Percentiles rank a stretch among this genome's conserved stretches.
phyloP scores from a whole-genome alignment of 2,329 filamentous ascomycete genomes.

The Aspergillus sp. region DNA sequence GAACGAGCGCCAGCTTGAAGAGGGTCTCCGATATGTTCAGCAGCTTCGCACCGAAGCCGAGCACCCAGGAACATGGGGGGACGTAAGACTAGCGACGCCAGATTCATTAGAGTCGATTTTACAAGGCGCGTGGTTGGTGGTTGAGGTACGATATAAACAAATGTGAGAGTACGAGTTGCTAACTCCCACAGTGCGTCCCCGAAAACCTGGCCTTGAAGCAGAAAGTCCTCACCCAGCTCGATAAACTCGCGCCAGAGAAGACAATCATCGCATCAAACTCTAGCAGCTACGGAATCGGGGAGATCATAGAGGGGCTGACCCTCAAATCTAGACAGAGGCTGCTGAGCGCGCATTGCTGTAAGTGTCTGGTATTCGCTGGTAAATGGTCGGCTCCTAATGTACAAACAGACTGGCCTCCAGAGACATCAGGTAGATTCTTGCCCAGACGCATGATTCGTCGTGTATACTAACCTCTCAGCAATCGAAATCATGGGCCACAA shows the following conservation, averaged over 20 bases:
- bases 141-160: slow-evolving; percentile 8
- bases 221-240: slow-evolving; percentile 45
- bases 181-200: slow-evolving; percentile 46
- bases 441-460: too few species aligned
- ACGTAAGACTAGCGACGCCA: background rate
- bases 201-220: slow-evolving; percentile 50
- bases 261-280: slow-evolving; percentile 54
- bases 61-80: background rate
- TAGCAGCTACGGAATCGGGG: slow-evolving; percentile 51
- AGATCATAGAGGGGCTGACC: slow-evolving; percentile 46
- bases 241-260: slow-evolving; percentile 39
- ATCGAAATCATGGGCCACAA: slow-evolving; percentile 47
- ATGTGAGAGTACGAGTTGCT: background rate
- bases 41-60: slow-evolving; percentile 4
- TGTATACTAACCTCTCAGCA: slow-evolving; percentile 20
- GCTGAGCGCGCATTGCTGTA: slow-evolving; percentile 52
- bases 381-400: too few species aligned
- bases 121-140: slow-evolving; percentile 4
- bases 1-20: slow-evolving; percentile 6
- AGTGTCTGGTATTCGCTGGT: slow-evolving; percentile 12
- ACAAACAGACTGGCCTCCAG: slow-evolving; percentile 44
- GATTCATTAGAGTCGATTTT: slow-evolving; percentile 2
- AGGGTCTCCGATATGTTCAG: background rate
- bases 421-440: slow-evolving; percentile 35
- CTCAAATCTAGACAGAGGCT: slow-evolving; percentile 42